A percentile compares a stretch with the other conserved stretches of the same genome.
Conservation (phyloP, 148 eudicot genomes). For the Rhododendron vialii region DNA sequence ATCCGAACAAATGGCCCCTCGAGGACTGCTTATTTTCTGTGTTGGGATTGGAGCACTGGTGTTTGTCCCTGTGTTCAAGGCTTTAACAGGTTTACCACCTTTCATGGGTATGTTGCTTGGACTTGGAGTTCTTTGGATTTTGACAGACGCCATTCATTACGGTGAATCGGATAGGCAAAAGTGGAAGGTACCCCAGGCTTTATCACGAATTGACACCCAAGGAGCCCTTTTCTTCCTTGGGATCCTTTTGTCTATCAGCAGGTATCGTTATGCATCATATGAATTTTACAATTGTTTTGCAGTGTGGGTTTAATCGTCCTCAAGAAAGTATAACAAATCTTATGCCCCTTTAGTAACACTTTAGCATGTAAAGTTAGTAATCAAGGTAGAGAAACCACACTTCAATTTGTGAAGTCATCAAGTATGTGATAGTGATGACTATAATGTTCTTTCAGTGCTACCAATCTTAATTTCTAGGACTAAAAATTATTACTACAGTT, state of each 20-base stretch:
- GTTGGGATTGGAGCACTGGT: constrained; percentile 86
- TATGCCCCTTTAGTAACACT: background rate
- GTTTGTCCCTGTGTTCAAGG: constrained; percentile 90
- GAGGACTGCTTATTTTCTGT: constrained; percentile 81
- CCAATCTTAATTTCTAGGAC: background rate
- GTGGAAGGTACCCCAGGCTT: constrained; percentile 94
- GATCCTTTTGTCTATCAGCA: constrained; percentile 91
- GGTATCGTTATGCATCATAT: constrained; percentile 33
- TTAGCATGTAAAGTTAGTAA: background rate
- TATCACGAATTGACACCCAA: constrained; percentile 97
- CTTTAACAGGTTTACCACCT: constrained; percentile 90
- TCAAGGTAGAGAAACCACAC: background rate
- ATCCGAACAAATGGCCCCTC: constrained; percentile 95
- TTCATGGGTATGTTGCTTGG: constrained; percentile 96
- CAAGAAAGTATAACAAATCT: background rate
- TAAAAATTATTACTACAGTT: background rate
- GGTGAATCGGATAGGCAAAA: constrained; percentile 89
- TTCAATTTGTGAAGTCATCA: background rate
- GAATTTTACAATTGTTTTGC: background rate
- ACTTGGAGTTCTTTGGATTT: constrained; percentile 91
- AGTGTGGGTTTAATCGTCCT: no score
- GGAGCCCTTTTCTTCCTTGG: constrained; percentile 97
- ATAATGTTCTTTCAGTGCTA: background rate
- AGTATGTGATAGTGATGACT: background rate
- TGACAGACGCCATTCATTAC: constrained; percentile 95